Evolutionary conservation across 2,329 filamentous ascomycete species (phyloP), one percentile per base, ranked within the genome.

Genomic region (Huntiella abstrusa): DNA sequence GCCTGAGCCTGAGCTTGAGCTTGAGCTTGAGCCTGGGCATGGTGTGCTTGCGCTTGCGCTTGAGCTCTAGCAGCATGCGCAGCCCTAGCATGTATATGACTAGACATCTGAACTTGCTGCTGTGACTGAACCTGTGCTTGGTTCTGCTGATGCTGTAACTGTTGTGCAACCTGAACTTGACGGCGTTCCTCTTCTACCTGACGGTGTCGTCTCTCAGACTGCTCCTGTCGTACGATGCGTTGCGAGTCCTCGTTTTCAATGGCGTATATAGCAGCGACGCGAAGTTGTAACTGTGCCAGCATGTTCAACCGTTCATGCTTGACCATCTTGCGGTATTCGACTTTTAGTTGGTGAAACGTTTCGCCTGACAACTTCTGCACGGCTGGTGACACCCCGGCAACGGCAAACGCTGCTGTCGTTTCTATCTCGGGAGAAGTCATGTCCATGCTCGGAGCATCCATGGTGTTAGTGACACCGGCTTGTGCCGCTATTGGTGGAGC

Each of bases 211-310:
- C 56, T 59, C 36, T 64, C 58, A 43, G 62, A 60, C 4, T 58
- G 57, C 6, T 64, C 61, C 42, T 60, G 59, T 13, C 64, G 57
- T 44, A 57, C 55, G 43, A 63, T 60, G 8, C 64, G 58, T 51
- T 66, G 64, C 42, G 60, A 50, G 36, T 65, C 64, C 50, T 66
- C 64, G 49, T 65, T 66, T 41, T 66, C 63, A 2, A 66, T 57
- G 8, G 63, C 63, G 45, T 65, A 66, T 10, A 66, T 63, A 39
- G 64, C 64, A 5, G 64, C 64, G 16, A 66, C 58, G 11, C 63
- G 56, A 10, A 66, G 56, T 48, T 66, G 64, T 13, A 66, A 51
- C 48, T 63, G 61, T 4, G 64, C 60, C 1, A 66, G 54, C 7
- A 58, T 57, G 13, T 58, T 58, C 3, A 65, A 49, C 4, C 64